Evolutionary conservation across 1,139 yeast species (phyloP), one percentile per base, ranked within the genome.

Genomic region (Diutina sp.): DNA sequence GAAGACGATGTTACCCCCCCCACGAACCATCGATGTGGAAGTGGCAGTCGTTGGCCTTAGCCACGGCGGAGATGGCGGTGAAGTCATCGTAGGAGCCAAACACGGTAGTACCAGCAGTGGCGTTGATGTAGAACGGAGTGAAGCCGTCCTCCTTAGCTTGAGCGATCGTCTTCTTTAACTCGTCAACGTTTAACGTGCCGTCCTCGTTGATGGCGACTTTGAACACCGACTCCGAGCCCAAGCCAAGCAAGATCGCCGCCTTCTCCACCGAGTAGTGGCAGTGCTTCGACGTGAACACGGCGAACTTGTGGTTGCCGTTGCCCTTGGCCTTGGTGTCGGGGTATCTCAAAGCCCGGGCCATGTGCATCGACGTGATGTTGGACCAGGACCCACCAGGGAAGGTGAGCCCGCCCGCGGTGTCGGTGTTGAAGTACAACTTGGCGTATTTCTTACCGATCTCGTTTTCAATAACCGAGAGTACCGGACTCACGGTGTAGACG

Each of bases 351-450:
- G 87, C 74, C 62, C 95, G 72, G 0, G 96, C 96, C 67, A 86
- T 83, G 61, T 87, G 93, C 70, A 89, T 68, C 58, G 90, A 82
- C 2, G 95, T 87, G 56, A 87, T 79, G 67, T 89, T 89, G 18
- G 95, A 87, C 83, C 91, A 88, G 4, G 93, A 85, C 0, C 96
- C 96, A 14, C 96, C 96, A 41, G 91, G 81, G 67, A 88, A 87
- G 0, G 96, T 89, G 62, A 89, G 73, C 0, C 96, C 96, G 29
- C 96, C 96, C 55, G 91, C 80, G 6, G 71, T 69, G 6, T 76
- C 77, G 18, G 67, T 65, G 54, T 67, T 62, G n/a, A 63, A 64
- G 63, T 77, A 87, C 63, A 85, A 62, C 55, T 71, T 67, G 3
- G 96, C 96, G 65, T 89, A 89, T 58, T 83, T 81, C 55, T 75